Percentiles rank a stretch among this genome's conserved stretches.
Evolutionary conservation across 768 basidiomycete genomes (phyloP).

Genomic region (Xerocomus potaroensis): DNA sequence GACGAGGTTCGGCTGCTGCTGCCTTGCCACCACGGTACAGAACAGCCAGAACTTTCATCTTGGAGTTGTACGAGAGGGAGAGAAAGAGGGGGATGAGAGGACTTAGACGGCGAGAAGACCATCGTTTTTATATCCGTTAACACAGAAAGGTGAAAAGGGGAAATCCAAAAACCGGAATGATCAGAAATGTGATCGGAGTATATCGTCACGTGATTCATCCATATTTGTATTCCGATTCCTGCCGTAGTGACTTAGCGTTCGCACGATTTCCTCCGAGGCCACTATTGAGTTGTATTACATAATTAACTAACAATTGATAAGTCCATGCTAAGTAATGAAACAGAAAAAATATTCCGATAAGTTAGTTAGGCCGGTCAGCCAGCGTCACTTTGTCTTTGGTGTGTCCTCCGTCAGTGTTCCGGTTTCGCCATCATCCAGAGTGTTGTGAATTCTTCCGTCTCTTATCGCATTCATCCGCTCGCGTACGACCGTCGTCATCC

Average conservation of each 20-base stretch:
- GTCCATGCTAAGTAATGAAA: too few relatives aligned
- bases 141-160: too few relatives aligned
- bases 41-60: conserved; percentile 51
- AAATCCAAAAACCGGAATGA: too few relatives aligned
- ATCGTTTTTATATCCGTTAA: conserved; percentile 1
- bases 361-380: too few relatives aligned
- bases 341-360: too few relatives aligned
- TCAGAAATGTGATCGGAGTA: neutral
- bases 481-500: conserved; percentile 26
- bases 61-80: neutral
- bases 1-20: conserved; percentile 63
- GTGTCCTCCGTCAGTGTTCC: neutral
- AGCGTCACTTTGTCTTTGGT: conserved; percentile 14
- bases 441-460: conserved; percentile 15
- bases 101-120: neutral
- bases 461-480: conserved; percentile 25
- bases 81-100: neutral
- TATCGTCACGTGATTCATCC: neutral
- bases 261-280: neutral
- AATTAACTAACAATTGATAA: too few relatives aligned
- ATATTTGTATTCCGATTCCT: conserved; percentile 4
- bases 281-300: too few relatives aligned
- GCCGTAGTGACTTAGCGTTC: conserved; percentile 1
- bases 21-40: conserved; percentile 65
- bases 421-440: conserved; percentile 11